phyloP scores from a whole-genome alignment of 176 grass and related monocot species.

The Oropetium thomaeum region DNA sequence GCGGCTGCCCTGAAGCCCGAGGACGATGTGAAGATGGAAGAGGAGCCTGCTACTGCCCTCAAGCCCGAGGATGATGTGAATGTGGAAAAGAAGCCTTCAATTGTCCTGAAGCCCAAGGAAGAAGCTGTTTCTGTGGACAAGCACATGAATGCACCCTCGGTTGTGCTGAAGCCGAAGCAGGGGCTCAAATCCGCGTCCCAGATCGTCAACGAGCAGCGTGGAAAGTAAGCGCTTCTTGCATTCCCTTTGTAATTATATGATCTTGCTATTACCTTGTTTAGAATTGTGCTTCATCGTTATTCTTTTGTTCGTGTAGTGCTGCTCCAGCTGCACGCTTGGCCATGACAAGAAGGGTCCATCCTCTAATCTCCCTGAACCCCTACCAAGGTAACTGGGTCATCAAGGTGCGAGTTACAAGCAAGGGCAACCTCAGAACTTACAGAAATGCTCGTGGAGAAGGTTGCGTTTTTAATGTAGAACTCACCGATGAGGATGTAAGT shows the following conservation, averaged over 20 bases:
- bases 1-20: constrained; percentile 31
- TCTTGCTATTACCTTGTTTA: background rate
- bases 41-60: background rate
- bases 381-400: constrained; percentile 99
- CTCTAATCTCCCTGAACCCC: constrained; percentile 80
- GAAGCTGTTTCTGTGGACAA: constrained; percentile 22
- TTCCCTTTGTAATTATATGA: background rate
- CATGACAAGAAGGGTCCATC: constrained; percentile 87
- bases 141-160: background rate
- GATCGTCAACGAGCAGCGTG: constrained; percentile 77
- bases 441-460: constrained; percentile 90
- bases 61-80: constrained; percentile 42
- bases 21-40: constrained; percentile 49
- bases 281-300: background rate
- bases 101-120: constrained; percentile 30
- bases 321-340: constrained; percentile 74
- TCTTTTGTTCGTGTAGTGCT: constrained; percentile 47
- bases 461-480: constrained; percentile 88
- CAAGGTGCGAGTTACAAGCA: constrained; percentile 92
- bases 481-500: constrained; percentile 98
- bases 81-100: constrained; percentile 31
- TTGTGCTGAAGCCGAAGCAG: constrained; percentile 67
- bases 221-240: constrained; percentile 60
- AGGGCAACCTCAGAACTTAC: constrained; percentile 81
- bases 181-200: constrained; percentile 67